Conservation (phyloP, 2,329 filamentous ascomycete species). For the Chalaropsis ovoidea region DNA sequence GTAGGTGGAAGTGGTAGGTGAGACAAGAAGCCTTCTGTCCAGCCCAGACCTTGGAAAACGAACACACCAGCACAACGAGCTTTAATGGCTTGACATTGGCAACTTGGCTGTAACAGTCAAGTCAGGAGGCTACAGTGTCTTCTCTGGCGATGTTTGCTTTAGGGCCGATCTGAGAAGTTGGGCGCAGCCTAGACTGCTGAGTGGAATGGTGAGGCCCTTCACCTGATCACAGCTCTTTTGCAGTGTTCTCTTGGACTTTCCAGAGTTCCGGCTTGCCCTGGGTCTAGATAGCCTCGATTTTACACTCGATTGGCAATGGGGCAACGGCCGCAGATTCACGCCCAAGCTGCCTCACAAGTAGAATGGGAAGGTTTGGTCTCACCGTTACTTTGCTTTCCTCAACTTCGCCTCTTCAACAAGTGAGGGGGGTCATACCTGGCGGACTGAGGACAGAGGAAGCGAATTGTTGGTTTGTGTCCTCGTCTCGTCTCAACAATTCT, state of each 20-base stretch:
- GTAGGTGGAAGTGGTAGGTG: neutral
- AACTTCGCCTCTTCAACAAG: neutral
- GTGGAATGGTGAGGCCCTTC: neutral
- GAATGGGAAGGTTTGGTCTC: neutral
- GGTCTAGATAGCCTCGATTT: neutral
- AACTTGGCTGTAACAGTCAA: neutral
- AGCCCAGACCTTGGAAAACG: neutral
- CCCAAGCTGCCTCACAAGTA: neutral
- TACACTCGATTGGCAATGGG: neutral
- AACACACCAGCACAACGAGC: neutral
- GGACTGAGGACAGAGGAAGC: neutral
- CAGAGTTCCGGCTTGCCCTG: neutral
- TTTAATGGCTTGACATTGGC: neutral
- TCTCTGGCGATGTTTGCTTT: too few relatives aligned
- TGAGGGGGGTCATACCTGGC: neutral
- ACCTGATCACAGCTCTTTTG: neutral
- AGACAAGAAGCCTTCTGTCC: neutral
- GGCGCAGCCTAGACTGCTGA: too few relatives aligned
- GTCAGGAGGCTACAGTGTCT: neutral
- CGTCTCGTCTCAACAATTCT: neutral
- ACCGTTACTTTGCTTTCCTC: neutral
- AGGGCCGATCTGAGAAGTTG: too few relatives aligned
- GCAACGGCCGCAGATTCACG: neutral
- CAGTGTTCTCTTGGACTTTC: neutral
- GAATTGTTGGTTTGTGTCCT: neutral